These are phyloP conservation scores for Nigrospora sphaerica DNA, from an alignment of 2,329 filamentous ascomycete species.

Conservation along the genomic window DNA sequence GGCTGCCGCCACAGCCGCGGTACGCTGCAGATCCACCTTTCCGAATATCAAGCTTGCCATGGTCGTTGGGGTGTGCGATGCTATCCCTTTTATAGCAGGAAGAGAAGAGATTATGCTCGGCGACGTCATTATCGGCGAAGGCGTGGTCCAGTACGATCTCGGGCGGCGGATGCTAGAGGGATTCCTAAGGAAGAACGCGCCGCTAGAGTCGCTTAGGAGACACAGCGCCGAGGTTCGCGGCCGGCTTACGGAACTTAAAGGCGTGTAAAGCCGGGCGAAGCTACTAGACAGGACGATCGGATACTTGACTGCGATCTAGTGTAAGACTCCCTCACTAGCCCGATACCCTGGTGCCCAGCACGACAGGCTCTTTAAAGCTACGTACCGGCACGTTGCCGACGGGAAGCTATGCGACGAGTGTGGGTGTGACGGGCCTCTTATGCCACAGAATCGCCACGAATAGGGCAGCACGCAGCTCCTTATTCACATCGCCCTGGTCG, in stretches of 20 bases:
- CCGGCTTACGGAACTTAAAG: constrained; percentile 21
- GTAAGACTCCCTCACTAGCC: constrained; percentile 1
- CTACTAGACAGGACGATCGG: constrained; percentile 1
- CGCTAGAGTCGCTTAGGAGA: constrained; percentile 11
- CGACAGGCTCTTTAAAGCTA: constrained; percentile 10
- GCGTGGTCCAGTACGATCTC: constrained; percentile 20
- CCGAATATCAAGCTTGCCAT: constrained; percentile 9
- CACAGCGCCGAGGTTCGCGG: constrained; percentile 11
- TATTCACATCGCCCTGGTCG: constrained; percentile 29
- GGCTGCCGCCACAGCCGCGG: constrained; percentile 9
- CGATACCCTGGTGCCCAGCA: constrained; percentile 6
- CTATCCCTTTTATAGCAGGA: constrained; percentile 7
- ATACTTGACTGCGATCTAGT: constrained; percentile 2
- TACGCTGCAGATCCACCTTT: constrained; percentile 7
- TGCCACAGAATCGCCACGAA: constrained; percentile 10
- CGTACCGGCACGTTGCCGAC: constrained; percentile 9
- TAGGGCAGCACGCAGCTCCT: constrained; percentile 8
- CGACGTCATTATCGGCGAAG: constrained; percentile 18
- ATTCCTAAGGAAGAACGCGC: constrained; percentile 13
- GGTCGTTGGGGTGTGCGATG: constrained; percentile 13
- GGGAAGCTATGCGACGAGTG: constrained; percentile 4
- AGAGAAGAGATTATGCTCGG: constrained; percentile 13
- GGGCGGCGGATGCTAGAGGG: too few species aligned
- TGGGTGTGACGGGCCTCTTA: too few species aligned
- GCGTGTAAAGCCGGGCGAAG: constrained; percentile 2